A percentile compares a stretch with the other conserved stretches of the same genome.
These are phyloP conservation scores for Zostera marina DNA, from an alignment of 116 monocot species.

Conservation along the genomic window DNA sequence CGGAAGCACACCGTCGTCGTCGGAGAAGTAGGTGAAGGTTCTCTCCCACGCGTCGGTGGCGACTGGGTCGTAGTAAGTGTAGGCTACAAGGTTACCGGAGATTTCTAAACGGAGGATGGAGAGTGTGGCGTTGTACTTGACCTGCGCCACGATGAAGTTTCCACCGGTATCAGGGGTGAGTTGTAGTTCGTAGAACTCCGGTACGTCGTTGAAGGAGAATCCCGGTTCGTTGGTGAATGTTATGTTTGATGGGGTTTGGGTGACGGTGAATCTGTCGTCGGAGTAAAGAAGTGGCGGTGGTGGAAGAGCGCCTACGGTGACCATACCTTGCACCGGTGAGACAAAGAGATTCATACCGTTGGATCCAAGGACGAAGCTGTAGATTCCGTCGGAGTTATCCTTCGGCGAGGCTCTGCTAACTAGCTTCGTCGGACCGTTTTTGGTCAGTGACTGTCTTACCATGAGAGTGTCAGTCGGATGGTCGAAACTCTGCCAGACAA, in stretches of 20 bases:
- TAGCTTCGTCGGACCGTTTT: conserved; percentile 12
- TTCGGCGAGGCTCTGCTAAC: conserved; percentile 16
- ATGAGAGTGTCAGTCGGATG: conserved; percentile 53
- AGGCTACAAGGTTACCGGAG: conserved; percentile 42
- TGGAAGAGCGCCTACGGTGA: neutral
- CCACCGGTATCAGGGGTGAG: conserved; percentile 1
- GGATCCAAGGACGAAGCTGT: conserved; percentile 24
- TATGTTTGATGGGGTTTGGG: conserved; percentile 3
- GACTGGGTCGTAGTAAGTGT: conserved; percentile 43
- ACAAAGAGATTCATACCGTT: conserved; percentile 8
- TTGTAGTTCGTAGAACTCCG: neutral
- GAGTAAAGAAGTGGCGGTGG: conserved; percentile 11
- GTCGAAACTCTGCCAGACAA: conserved; percentile 52
- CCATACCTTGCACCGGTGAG: neutral
- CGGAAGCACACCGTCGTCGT: conserved; percentile 11
- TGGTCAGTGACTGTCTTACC: conserved; percentile 28
- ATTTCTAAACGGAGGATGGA: conserved; percentile 32
- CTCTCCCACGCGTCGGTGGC: conserved; percentile 41
- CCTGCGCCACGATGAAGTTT: conserved; percentile 11
- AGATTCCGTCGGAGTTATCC: conserved; percentile 23
- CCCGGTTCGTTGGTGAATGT: conserved; percentile 2
- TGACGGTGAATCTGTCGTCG: neutral
- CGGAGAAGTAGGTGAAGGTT: conserved; percentile 40
- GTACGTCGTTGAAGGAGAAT: neutral
- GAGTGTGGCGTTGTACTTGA: conserved; percentile 38